Conservation (phyloP, 2,329 filamentous ascomycete species). For the Endocalyx cinctus region DNA sequence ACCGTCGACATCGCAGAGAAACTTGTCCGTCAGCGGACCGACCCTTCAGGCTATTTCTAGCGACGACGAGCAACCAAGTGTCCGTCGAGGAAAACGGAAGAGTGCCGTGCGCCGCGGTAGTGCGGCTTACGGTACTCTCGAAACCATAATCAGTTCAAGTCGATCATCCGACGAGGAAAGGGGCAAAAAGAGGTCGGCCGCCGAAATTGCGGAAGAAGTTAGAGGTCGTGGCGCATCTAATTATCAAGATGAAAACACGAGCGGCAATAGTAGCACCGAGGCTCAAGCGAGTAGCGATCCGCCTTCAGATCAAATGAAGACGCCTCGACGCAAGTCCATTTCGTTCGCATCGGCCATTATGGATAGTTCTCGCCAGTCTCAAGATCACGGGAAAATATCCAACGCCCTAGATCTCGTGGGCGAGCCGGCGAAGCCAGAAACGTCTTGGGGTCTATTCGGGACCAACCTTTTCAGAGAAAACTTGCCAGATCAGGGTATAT, state of each 20-base stretch:
- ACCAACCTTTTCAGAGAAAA: too few relatives aligned
- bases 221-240: slow-evolving; percentile 42
- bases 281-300: slow-evolving; percentile 18
- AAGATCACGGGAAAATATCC: too few relatives aligned
- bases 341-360: too few relatives aligned
- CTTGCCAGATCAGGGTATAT: too few relatives aligned
- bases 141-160: slow-evolving; percentile 64
- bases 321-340: too few relatives aligned
- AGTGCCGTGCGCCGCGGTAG: slow-evolving; percentile 42
- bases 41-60: slow-evolving; percentile 54
- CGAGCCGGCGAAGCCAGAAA: too few relatives aligned
- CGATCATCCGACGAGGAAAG: slow-evolving; percentile 60
- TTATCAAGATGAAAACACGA: slow-evolving; percentile 14
- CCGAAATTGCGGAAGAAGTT: slow-evolving; percentile 51
- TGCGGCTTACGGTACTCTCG: slow-evolving; percentile 56
- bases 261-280: slow-evolving; percentile 25
- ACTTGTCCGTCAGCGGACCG: slow-evolving; percentile 37
- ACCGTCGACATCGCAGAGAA: slow-evolving; percentile 18
- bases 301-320: too few relatives aligned
- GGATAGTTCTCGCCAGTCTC: too few relatives aligned
- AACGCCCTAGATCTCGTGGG: too few relatives aligned
- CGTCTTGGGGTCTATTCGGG: too few relatives aligned
- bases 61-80: slow-evolving; percentile 47
- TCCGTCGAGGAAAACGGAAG: slow-evolving; percentile 35
- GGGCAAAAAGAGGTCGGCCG: slow-evolving; percentile 54